Base-by-base conservation (phyloP, 805 yeast genomes). In the Barnettozyma botsteinii region DNA sequence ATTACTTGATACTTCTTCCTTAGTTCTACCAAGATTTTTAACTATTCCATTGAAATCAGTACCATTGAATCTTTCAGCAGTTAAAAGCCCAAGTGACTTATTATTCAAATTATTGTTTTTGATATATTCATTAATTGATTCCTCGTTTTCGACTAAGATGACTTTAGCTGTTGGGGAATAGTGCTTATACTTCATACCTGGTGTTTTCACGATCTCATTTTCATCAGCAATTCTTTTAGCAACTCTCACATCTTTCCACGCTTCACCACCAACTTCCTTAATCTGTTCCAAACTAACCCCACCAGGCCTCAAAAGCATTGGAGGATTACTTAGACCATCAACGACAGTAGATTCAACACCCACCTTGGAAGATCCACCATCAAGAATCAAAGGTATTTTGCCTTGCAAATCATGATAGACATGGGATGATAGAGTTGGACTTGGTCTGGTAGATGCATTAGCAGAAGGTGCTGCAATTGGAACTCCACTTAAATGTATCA, bases 391-490 rank as follows among this genome's bases (percentile, higher is more conserved):
- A 0, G 97, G 96, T 12, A 93, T 86, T 45, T 72, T 77, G 1
- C 88, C 91, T 1, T 83, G 55, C 39, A 93, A 61, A 56, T 93
- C 98, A 53, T 78, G 77, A 49, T 64, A 75, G 0, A 93, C 98
- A 58, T 93, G 98, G 9, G 71, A 62, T 1, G 98, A 98, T 25
- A 71, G 55, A 0, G 98, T 93, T 2, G 98, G 96, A 15, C 95
- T 84, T 2, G 98, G 98, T 37, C 87, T 67, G 0, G 98, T 93
- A 2, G 96, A 87, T 2, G 96, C 91, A 61, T 93, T 93, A 2
- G 98, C 98, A 1, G 96, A 86, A 0, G 98, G 98, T 0, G 98
- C 98, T 1, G 98, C 98, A 27, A 93, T 62, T 1, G 98, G 98
- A 2, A 84, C 74, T 49, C 88, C 93, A 39, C 94, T 77, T 11